These are phyloP conservation scores for Chlamydomonas schloesseri DNA, from an alignment of 139 green algal genomes.

Conservation along the genomic window DNA sequence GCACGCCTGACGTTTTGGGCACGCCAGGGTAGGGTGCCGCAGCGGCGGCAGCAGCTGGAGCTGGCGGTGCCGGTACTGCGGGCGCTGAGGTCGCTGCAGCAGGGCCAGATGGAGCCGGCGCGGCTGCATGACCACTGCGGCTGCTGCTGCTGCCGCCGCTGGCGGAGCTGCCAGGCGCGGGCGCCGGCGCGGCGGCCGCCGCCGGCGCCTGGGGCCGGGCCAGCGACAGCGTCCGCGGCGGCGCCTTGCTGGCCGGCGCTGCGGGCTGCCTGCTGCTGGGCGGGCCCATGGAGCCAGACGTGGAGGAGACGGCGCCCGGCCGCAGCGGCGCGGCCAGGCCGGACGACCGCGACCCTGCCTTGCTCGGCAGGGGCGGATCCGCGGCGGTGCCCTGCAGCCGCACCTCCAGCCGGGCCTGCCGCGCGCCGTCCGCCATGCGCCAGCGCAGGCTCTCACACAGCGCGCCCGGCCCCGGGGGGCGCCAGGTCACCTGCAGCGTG, in stretches of 20 bases:
- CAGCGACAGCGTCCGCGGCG: neutral
- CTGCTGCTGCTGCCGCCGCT: neutral
- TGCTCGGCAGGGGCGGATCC: neutral
- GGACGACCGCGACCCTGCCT: neutral
- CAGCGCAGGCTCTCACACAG: slow-evolving; percentile 22
- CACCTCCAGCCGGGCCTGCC: slow-evolving; percentile 14
- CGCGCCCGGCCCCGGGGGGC: neutral
- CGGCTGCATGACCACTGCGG: no score
- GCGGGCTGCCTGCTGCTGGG: no score
- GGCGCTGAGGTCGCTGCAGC: no score
- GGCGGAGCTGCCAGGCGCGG: neutral
- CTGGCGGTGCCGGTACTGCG: neutral
- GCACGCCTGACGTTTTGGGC: neutral
- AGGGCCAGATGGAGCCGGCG: neutral
- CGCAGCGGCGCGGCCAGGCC: neutral
- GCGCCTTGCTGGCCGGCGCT: neutral
- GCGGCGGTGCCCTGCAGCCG: neutral
- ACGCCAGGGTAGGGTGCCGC: neutral
- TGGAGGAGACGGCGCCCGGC: no score
- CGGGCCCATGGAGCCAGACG: no score
- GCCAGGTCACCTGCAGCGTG: neutral
- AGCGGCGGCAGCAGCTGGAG: neutral
- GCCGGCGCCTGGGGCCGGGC: neutral
- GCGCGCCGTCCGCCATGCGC: slow-evolving; percentile 12
- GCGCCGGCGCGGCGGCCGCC: no score